Evolutionary conservation across 2,329 filamentous ascomycete genomes (phyloP), one percentile per base, ranked within the genome.

Genomic region (Trichoderma cornu-damae): DNA sequence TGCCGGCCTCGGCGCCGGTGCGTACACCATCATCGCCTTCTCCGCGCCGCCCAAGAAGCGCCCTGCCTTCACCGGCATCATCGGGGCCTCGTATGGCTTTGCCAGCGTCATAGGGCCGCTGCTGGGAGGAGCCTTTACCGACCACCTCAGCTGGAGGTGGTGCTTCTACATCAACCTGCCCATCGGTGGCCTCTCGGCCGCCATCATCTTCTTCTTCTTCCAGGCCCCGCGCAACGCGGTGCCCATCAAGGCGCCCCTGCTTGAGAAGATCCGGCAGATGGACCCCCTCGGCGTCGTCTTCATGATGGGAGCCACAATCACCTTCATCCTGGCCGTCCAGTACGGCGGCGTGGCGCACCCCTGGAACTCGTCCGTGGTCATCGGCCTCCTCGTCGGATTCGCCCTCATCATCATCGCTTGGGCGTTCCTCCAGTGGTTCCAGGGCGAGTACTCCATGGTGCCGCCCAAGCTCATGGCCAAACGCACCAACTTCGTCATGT

Each of bases 21-120:
- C 73, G 3, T 77, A 80, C 65, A 79, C 73, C 26, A 79, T 81
- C 60, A 77, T 80, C 62, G 78, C 72, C 1, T 79, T 75, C 56
- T 66, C 69, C 32, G 73, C 71, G 3, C 66, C 67, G 24, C 72
- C 70, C 12, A 67, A 69, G 61, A 67, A 64, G 47, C 65, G 71
- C 3, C 70, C 72, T 18, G 68, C 67, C 11, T 72, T 71, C 44
- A 74, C 70, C n/a, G 72, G 71, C 22, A 68, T 73, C 51, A 66
- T 73, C 32, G 72, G 72, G 9, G 69, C 70, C 2, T 62, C 70
- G 0, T 74, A 71, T 37, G 70, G 70, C 26, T 63, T 74, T 9
- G 71, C 71, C 11, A 69, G 65, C 20, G 69, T 74, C 43, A 64
- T 73, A 30, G 72, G 72, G 0, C 72, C 72, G 32, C 63, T 74